phyloP scores from a whole-genome alignment of 129 eudicot species.

The Scalesia atractyloides region DNA sequence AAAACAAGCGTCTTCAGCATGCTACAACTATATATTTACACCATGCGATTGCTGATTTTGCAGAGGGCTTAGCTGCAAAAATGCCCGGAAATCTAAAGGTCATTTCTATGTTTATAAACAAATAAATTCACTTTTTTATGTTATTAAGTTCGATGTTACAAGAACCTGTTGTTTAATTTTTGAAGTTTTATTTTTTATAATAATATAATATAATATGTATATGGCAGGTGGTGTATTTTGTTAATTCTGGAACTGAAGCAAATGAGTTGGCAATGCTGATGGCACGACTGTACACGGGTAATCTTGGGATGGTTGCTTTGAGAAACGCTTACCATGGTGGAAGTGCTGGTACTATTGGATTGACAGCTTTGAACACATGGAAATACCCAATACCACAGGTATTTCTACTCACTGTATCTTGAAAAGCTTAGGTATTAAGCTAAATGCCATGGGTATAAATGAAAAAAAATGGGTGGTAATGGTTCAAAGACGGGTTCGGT shows the following conservation, averaged over 20 bases:
- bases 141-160: background rate
- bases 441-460: background rate
- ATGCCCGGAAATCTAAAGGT: constrained; percentile 99
- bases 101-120: background rate
- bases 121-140: background rate
- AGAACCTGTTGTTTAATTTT: background rate
- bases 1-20: constrained; percentile 93
- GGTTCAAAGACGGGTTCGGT: background rate
- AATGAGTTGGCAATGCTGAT: constrained; percentile 93
- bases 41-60: constrained; percentile 97
- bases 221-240: constrained; percentile 90
- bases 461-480: background rate
- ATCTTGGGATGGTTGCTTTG: constrained; percentile 80
- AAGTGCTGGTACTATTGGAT: constrained; percentile 84
- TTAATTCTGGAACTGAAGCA: constrained; percentile 98
- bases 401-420: constrained; percentile 20
- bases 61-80: constrained; percentile 88
- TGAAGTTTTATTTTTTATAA: constrained; percentile 9
- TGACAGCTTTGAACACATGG: constrained; percentile 94
- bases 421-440: background rate
- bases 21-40: constrained; percentile 96
- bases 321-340: constrained; percentile 98
- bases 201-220: background rate
- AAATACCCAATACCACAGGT: constrained; percentile 95
- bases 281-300: constrained; percentile 88